Conservation (phyloP, 2,329 filamentous ascomycete species). For the Zalaria sp. region DNA sequence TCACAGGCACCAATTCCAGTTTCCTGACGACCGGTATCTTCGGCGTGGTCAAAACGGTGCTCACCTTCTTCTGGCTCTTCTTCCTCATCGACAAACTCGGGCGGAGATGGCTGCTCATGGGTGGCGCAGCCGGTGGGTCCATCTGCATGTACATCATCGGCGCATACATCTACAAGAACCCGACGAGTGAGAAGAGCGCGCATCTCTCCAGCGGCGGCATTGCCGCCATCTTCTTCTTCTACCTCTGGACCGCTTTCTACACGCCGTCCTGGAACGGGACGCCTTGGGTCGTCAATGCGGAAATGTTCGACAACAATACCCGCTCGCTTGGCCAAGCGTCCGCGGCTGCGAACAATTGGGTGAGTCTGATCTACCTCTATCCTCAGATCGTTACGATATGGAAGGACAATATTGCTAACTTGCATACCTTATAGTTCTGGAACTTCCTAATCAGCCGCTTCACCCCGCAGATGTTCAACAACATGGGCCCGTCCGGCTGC, state of each 20-base stretch:
- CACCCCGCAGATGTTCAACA: slow-evolving; percentile 47
- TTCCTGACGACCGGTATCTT: slow-evolving; percentile 62
- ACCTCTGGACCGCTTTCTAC: slow-evolving; percentile 60
- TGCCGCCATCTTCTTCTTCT: slow-evolving; percentile 57
- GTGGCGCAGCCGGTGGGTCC: slow-evolving; percentile 48
- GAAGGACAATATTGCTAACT: slow-evolving; percentile 26
- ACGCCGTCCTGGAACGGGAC: slow-evolving; percentile 40
- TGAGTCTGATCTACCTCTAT: slow-evolving; percentile 12
- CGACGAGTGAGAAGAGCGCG: slow-evolving; percentile 16
- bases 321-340: slow-evolving; percentile 57
- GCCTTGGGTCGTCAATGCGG: slow-evolving; percentile 59
- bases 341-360: slow-evolving; percentile 58
- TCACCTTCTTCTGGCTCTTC: slow-evolving; percentile 56
- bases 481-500: slow-evolving; percentile 24
- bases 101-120: slow-evolving; percentile 48
- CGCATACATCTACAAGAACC: slow-evolving; percentile 40
- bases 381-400: neutral
- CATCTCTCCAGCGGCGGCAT: slow-evolving; percentile 36
- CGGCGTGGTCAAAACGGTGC: slow-evolving; percentile 57
- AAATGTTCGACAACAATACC: slow-evolving; percentile 61
- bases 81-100: slow-evolving; percentile 53
- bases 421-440: slow-evolving; percentile 27
- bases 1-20: slow-evolving; percentile 43
- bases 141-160: slow-evolving; percentile 53
- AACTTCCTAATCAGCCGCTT: slow-evolving; percentile 58